Evolutionary conservation across 257 asterid species (phyloP).

Genomic region (Penstemon barbatus): DNA sequence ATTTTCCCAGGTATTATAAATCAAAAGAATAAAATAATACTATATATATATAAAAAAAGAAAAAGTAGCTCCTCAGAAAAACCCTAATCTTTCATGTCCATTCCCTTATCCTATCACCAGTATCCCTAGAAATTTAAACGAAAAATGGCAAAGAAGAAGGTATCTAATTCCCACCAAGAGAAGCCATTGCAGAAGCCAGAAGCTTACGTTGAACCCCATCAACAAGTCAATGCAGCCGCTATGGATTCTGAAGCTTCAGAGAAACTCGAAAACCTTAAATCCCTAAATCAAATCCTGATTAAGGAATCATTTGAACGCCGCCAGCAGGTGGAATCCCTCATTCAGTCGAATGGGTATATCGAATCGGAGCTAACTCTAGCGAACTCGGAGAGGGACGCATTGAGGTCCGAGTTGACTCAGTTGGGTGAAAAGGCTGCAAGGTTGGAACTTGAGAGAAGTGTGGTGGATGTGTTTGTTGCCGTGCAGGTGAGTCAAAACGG

Average conservation of each 20-base stretch:
- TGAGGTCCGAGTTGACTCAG: constrained; percentile 47
- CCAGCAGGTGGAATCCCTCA: constrained; percentile 59
- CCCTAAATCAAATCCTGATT: constrained; percentile 61
- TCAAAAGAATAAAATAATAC: too few species aligned
- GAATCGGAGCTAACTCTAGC: constrained; percentile 52
- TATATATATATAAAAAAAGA: neutral
- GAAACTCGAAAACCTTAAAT: constrained; percentile 57
- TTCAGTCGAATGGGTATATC: constrained; percentile 41
- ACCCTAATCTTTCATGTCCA: constrained; percentile 43
- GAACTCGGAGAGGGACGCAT: constrained; percentile 43
- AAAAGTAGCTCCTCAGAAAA: neutral
- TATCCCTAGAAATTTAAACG: neutral
- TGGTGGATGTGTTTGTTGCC: constrained; percentile 47
- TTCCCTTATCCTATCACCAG: constrained; percentile 30
- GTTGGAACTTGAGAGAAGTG: constrained; percentile 60
- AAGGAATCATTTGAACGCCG: constrained; percentile 70
- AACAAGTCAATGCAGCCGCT: constrained; percentile 14
- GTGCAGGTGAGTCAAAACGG: constrained; percentile 40
- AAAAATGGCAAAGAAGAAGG: constrained; percentile 56
- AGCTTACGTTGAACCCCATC: constrained; percentile 25
- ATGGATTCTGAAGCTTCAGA: constrained; percentile 49
- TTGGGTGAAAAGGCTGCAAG: constrained; percentile 44
- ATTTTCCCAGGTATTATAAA: constrained; percentile 18
- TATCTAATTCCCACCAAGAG: too few species aligned
- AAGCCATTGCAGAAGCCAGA: constrained; percentile 27